These are phyloP conservation scores for Aspergillus saccharolyticus DNA, from an alignment of 495 filamentous ascomycete genomes.

Conservation along the genomic window DNA sequence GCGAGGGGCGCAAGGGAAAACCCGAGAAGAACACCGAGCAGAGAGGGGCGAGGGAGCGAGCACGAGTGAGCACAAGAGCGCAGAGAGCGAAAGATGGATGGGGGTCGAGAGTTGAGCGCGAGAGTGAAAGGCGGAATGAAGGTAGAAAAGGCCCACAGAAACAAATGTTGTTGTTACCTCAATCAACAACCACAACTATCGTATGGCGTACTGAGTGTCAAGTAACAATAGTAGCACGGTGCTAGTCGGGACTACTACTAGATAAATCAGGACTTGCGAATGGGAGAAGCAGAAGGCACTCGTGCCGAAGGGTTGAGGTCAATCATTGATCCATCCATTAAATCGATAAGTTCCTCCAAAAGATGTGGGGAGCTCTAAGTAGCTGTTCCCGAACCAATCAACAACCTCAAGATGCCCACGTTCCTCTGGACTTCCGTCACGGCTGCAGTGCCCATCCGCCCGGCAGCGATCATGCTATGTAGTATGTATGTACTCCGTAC, in stretches of 20 bases:
- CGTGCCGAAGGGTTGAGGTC: neutral
- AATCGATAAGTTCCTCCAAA: neutral
- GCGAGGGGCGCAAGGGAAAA: no score
- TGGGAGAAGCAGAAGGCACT: conserved; percentile 5
- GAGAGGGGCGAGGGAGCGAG: no score
- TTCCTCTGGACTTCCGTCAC: conserved; percentile 1
- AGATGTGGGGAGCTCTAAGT: conserved; percentile 16
- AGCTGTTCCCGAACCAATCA: conserved; percentile 17
- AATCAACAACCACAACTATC: neutral
- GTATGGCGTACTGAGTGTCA: no score
- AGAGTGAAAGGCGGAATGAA: neutral
- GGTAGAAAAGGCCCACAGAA: neutral
- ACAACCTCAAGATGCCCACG: conserved; percentile 6
- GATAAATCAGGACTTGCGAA: conserved; percentile 2
- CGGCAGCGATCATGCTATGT: neutral
- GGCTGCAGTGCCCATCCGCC: neutral
- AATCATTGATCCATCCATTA: neutral
- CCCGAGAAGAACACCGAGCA: no score
- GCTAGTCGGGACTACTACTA: neutral
- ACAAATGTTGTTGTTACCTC: neutral
- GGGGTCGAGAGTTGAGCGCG: neutral
- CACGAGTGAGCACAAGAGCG: neutral
- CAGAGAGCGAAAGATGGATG: neutral
- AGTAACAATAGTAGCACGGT: neutral
- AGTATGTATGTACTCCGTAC: neutral